phyloP scores from a whole-genome alignment of 495 filamentous ascomycete genomes.

The Xylaria flabelliformis region DNA sequence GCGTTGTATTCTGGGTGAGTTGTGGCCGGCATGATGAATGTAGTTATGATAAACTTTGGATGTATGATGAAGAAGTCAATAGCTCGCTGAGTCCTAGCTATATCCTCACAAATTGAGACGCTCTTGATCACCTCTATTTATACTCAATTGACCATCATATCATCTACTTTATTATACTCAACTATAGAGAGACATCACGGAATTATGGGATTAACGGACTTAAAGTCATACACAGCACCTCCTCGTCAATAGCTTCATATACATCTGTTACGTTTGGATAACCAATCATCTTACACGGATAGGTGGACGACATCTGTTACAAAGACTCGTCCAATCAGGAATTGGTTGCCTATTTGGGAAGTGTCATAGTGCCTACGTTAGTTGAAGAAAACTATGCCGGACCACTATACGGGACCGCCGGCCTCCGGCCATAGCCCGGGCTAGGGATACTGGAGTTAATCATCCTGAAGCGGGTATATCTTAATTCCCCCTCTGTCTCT shows the following conservation, averaged over 20 bases:
- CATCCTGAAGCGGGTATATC: background rate
- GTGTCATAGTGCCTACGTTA: background rate
- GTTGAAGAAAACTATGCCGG: background rate
- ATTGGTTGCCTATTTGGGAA: slow-evolving; percentile 25
- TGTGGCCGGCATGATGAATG: slow-evolving; percentile 35
- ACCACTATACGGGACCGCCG: background rate
- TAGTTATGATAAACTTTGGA: background rate
- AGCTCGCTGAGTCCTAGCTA: background rate
- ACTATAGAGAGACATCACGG: background rate
- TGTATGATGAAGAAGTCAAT: background rate
- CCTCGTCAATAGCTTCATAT: background rate
- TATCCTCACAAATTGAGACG: background rate
- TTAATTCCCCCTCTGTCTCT: background rate
- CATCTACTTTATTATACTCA: background rate
- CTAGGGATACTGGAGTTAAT: background rate
- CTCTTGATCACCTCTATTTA: background rate
- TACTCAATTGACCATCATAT: slow-evolving; percentile 1
- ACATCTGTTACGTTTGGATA: background rate
- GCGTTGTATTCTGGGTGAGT: slow-evolving; percentile 48
- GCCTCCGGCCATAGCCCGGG: background rate
- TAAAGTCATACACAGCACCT: background rate
- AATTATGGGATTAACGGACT: slow-evolving; percentile 24
- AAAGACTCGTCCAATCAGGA: background rate
- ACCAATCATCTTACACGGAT: slow-evolving; percentile 28
- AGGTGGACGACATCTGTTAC: background rate